Base-by-base conservation (phyloP, 2,329 filamentous ascomycete genomes). In the Penicillium sp. region DNA sequence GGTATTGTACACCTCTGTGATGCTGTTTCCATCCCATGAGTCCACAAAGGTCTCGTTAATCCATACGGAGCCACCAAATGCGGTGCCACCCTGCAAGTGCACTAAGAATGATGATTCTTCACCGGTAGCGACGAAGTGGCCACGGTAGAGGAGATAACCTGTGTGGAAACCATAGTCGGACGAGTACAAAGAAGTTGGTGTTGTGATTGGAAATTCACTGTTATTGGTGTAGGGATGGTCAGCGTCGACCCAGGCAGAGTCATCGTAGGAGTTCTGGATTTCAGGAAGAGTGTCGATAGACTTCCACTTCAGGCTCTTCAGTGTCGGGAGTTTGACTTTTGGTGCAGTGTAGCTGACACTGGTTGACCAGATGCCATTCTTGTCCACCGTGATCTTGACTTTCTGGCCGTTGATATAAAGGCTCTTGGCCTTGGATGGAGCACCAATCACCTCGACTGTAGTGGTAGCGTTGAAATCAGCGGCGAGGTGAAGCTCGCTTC, bases 161-260 rank as follows among this genome's bases (percentile, higher is more conserved):
- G 85, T 81, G 69, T 90, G 80, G 73, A 86, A 93, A 24, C 89
- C 89, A 66, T 93, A 93, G 71, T 93, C 90, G 16, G 84, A 84
- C 0, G 80, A 81, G 65, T 88, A 90, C 0, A 93, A 81, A 0
- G 84, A 86, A 0, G 83, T 86, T 0, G 88, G 86, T 0, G 90
- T 92, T 0, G 77, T 81, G 2, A 88, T 74, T 2, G 80, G 75
- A 22, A 74, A 67, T 19, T 79, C 75, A 0, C 82, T 84, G 70
- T 91, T 91, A 68, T 84, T 83, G 1, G 85, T 86, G 2, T 78
- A 79, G 1, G 75, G 78, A 6, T 84, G 77, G 58, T 87, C 75
- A 1, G 89, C 90, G 0, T 68, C 63, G 0, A 80, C 80, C 90
- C 90, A 95, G 6, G 73, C 72, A 3, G 82, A 82, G 70, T 95